Conservation (phyloP, 352 stramenopile genomes). For the Phytophthora multivora region DNA sequence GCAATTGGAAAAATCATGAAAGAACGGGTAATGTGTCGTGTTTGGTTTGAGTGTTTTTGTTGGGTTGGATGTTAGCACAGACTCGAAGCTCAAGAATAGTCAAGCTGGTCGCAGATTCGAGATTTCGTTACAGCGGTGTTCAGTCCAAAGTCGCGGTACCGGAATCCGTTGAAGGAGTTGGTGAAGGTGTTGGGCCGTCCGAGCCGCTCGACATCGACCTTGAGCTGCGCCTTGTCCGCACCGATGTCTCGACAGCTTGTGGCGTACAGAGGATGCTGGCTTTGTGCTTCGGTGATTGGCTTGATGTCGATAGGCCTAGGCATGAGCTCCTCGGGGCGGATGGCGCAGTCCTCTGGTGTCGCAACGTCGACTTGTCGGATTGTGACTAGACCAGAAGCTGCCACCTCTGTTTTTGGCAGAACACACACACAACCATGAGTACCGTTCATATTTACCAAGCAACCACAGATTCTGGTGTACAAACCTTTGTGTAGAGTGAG, state of each 20-base stretch:
- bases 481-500: slow-evolving; percentile 65
- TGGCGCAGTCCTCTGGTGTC: slow-evolving; percentile 50
- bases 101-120: slow-evolving; percentile 77
- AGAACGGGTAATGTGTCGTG: slow-evolving; percentile 28
- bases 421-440: neutral
- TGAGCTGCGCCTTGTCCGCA: slow-evolving; percentile 75
- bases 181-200: slow-evolving; percentile 79
- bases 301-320: slow-evolving; percentile 58
- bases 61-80: neutral
- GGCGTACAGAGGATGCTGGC: slow-evolving; percentile 72
- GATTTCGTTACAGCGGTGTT: slow-evolving; percentile 85
- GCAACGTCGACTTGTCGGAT: slow-evolving; percentile 63
- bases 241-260: slow-evolving; percentile 78
- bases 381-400: slow-evolving; percentile 52
- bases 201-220: slow-evolving; percentile 68
- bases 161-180: slow-evolving; percentile 87
- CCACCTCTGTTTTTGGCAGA: slow-evolving; percentile 49
- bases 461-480: neutral
- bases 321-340: slow-evolving; percentile 61
- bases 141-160: slow-evolving; percentile 81
- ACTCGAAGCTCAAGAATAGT: slow-evolving; percentile 47
- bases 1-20: slow-evolving; percentile 33
- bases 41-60: slow-evolving; percentile 8
- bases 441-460: neutral
- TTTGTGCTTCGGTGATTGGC: slow-evolving; percentile 60